Evolutionary conservation across 108 stramenopile genomes (phyloP), one percentile per base, ranked within the genome.

Genomic region (Nannochloropsis oceanica): DNA sequence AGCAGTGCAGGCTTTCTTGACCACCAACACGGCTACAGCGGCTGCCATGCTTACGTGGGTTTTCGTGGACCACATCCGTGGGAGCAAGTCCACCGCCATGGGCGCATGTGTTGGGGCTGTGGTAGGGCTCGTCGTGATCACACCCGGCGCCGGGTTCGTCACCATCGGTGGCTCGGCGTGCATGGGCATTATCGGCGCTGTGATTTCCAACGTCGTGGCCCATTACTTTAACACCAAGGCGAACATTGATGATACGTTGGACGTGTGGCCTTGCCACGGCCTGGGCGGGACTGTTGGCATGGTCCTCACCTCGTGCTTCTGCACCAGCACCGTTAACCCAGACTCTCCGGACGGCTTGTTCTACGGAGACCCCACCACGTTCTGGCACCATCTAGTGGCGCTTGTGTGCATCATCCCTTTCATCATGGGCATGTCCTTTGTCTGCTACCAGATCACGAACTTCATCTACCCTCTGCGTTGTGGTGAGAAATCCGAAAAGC

Each of bases 121-220:
- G 8, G 86, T 88, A 20, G 90, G 90, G 22, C 88, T 92, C 25
- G 87, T 91, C 25, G 90, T 87, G 83, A 91, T 94, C 27, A 93
- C 93, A 50, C 87, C 91, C 25, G 91, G 91, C 12, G 44, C 84
- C 25, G 84, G 84, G 20, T 81, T 82, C 84, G 87, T 90, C 18
- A 43, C 80, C 11, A 59, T 43, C 26, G 85, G 87, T 44, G 89
- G 59, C 12, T 87, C 89, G 12, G 24, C 85, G 42, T 11, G 87
- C 85, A 87, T 90, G 42, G 89, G 86, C 43, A 42, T 82, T 25
- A 84, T 89, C 25, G 80, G 82, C 26, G 79, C 84, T 25, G 12
- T 87, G 22, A 79, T 84, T 12, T 84, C 43, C 42, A 44, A 80
- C 80, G 2, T 26, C 8, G 24, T 80, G 25, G 26, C 26, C 80